phyloP scores from a whole-genome alignment of 805 yeast species.

The Candida caryicola region DNA sequence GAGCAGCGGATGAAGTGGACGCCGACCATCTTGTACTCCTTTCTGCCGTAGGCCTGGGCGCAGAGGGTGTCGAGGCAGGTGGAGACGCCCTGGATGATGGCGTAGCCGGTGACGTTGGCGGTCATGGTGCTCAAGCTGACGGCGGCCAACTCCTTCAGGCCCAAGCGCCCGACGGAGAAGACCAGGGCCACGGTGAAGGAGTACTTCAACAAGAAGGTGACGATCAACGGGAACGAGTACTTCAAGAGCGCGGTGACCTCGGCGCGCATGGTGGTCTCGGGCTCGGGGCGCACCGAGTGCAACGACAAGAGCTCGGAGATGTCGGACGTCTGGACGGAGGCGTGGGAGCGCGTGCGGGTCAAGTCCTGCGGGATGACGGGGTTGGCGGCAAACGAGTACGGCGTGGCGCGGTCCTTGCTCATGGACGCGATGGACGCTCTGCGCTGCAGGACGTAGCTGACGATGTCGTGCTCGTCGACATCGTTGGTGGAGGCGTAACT shows the following conservation, averaged over 20 bases:
- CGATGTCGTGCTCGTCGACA: conserved; percentile 34
- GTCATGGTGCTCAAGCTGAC: conserved; percentile 76
- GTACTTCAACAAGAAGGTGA: conserved; percentile 68
- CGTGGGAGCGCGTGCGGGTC: conserved; percentile 14
- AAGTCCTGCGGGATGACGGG: conserved; percentile 12
- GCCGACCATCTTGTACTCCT: conserved; percentile 63
- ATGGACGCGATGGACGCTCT: conserved; percentile 37
- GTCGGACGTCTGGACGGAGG: conserved; percentile 13
- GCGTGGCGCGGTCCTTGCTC: conserved; percentile 19
- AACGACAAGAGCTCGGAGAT: conserved; percentile 23
- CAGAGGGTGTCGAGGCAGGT: conserved; percentile 76
- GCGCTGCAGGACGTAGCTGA: conserved; percentile 38
- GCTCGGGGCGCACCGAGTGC: conserved; percentile 35
- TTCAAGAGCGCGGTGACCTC: conserved; percentile 39
- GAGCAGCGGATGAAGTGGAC: conserved; percentile 67
- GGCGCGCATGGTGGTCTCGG: conserved; percentile 37
- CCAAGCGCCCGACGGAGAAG: conserved; percentile 73
- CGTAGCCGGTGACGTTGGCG: conserved; percentile 71
- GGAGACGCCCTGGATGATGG: conserved; percentile 74
- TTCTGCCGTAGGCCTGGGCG: conserved; percentile 75
- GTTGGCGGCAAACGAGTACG: conserved; percentile 12
- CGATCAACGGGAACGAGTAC: conserved; percentile 55
- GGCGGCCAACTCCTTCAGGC: conserved; percentile 70
- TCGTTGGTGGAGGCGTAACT: conserved; percentile 6
- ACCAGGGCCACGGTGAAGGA: conserved; percentile 75